phyloP scores from a whole-genome alignment of 179 eudicot species.

The Heliamphora pulchella region DNA sequence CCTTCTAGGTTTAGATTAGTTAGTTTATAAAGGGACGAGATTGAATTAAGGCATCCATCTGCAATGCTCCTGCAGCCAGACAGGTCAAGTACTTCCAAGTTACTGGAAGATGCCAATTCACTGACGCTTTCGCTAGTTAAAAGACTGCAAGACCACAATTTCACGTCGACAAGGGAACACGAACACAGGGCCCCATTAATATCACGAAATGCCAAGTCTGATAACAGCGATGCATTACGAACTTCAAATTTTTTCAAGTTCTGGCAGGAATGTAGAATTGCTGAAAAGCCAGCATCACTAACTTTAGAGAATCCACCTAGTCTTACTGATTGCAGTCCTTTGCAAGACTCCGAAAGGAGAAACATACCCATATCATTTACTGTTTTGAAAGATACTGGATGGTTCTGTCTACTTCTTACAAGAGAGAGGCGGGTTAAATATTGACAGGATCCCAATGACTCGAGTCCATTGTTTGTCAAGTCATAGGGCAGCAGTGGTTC shows the following conservation, averaged over 20 bases:
- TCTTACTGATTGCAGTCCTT: slow-evolving; percentile 30
- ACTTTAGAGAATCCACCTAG: slow-evolving; percentile 43
- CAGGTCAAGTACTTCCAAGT: slow-evolving; percentile 34
- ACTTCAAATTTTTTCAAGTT: slow-evolving; percentile 36
- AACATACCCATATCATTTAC: slow-evolving; percentile 40
- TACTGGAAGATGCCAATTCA: slow-evolving; percentile 23
- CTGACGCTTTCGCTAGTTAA: slow-evolving; percentile 36
- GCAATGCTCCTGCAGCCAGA: slow-evolving; percentile 36
- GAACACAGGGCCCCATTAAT: slow-evolving; percentile 19
- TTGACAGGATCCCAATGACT: slow-evolving; percentile 24
- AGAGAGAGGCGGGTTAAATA: slow-evolving; percentile 33
- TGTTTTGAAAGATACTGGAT: slow-evolving; percentile 26
- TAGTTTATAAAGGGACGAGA: slow-evolving; percentile 27
- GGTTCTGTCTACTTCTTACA: slow-evolving; percentile 24
- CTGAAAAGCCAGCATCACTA: slow-evolving; percentile 41
- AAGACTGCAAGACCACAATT: slow-evolving; percentile 30
- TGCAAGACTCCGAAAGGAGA: slow-evolving; percentile 38
- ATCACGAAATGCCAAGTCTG: slow-evolving; percentile 39
- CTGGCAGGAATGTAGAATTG: slow-evolving; percentile 32
- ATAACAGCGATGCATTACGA: slow-evolving; percentile 24
- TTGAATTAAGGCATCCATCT: slow-evolving; percentile 26
- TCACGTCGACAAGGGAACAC: slow-evolving; percentile 33
- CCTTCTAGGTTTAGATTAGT: slow-evolving; percentile 32
- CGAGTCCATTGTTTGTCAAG: slow-evolving; percentile 37
- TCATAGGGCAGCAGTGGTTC: slow-evolving; percentile 24